Evolutionary conservation across 371 early-diverging fungal species (phyloP).

Genomic region (Mortierella sp.): DNA sequence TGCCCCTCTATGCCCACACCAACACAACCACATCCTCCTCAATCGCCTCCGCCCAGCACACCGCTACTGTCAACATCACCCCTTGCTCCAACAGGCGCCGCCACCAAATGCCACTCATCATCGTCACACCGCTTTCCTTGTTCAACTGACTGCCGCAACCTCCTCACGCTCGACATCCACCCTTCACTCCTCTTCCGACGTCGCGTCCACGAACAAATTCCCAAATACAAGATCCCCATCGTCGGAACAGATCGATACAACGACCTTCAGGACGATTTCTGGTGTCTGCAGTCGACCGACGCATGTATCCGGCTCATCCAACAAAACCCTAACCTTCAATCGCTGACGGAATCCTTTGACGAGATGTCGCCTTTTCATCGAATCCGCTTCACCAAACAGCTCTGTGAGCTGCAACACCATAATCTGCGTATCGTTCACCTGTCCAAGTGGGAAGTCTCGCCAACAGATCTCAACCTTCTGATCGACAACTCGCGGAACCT

Average conservation of each 20-base stretch:
- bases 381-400: slow-evolving; percentile 27
- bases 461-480: slow-evolving; percentile 25
- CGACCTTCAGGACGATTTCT: slow-evolving; percentile 34
- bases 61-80: not conserved
- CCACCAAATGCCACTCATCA: not conserved
- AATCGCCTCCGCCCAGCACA: not conserved
- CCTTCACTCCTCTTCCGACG: slow-evolving; percentile 39
- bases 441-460: slow-evolving; percentile 32
- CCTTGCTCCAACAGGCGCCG: not conserved
- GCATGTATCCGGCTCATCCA: slow-evolving; percentile 35
- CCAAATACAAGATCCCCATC: slow-evolving; percentile 19
- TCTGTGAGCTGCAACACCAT: slow-evolving; percentile 14
- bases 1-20: not conserved
- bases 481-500: slow-evolving; percentile 24
- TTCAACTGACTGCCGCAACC: slow-evolving; percentile 18
- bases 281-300: slow-evolving; percentile 42
- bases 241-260: slow-evolving; percentile 36
- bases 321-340: slow-evolving; percentile 22
- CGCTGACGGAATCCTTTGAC: slow-evolving; percentile 38
- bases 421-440: slow-evolving; percentile 20
- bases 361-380: slow-evolving; percentile 40
- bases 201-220: slow-evolving; percentile 34
- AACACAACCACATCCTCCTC: not conserved
- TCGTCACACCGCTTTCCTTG: not conserved
- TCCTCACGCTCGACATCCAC: slow-evolving; percentile 35